Conservation (phyloP, 805 yeast species). For the Starmerella bacillaris region DNA sequence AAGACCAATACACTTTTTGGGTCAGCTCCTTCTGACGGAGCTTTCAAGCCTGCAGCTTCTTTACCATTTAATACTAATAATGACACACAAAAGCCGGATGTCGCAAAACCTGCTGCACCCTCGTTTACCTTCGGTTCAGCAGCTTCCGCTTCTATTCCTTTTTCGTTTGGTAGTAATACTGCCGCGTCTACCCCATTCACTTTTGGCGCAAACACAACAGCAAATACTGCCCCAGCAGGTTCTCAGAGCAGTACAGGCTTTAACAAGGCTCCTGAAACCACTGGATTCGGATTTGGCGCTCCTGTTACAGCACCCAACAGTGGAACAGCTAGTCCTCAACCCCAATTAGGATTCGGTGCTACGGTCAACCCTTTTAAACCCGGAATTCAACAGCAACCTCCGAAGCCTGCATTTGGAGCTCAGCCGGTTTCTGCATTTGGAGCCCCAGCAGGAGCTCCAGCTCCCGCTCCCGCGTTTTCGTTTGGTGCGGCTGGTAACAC, state of each 20-base stretch:
- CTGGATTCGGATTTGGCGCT: slow-evolving; percentile 5
- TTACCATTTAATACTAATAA: not conserved
- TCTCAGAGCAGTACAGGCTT: not conserved
- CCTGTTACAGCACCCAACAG: not conserved
- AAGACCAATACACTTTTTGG: too few species aligned
- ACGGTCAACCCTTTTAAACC: slow-evolving; percentile 1
- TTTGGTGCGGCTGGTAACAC: not conserved
- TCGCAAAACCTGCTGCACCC: not conserved
- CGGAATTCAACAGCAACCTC: not conserved
- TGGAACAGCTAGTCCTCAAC: slow-evolving; percentile 1
- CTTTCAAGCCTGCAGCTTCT: too few species aligned
- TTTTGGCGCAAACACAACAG: not conserved
- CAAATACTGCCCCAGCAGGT: not conserved
- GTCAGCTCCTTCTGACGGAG: too few species aligned
- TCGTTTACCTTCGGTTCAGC: not conserved
- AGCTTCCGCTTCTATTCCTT: not conserved
- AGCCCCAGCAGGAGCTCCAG: not conserved
- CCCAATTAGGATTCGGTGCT: not conserved
- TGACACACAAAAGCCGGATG: not conserved
- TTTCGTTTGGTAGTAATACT: not conserved
- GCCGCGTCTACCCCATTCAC: not conserved
- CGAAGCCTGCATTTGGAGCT: slow-evolving; percentile 1
- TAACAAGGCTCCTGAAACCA: slow-evolving; percentile 1
- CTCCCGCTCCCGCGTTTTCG: slow-evolving; percentile 2
- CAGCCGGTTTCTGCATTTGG: slow-evolving; percentile 1